A percentile compares a stretch with the other conserved stretches of the same genome.
Conservation (phyloP, 352 stramenopile genomes). For the Globisporangium nodosum region DNA sequence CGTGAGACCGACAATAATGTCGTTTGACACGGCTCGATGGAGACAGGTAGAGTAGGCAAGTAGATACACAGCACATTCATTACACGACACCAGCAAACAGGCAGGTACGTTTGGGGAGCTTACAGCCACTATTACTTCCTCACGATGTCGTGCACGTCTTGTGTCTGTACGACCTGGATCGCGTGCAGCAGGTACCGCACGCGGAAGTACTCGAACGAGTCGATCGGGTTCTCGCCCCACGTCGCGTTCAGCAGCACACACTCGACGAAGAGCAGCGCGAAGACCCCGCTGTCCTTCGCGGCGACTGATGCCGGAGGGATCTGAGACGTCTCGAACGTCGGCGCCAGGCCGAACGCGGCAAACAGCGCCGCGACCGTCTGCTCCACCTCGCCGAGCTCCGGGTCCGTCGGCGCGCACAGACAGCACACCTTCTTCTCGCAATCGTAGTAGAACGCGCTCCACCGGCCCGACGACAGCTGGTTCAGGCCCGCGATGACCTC, state of each 20-base stretch:
- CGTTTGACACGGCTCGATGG: no score
- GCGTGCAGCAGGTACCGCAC: slow-evolving; percentile 7
- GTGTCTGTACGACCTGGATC: no score
- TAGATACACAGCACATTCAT: no score
- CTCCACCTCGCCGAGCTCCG: not conserved
- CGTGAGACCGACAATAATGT: no score
- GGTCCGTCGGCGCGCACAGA: not conserved
- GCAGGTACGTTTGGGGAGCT: no score
- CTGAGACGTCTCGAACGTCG: not conserved
- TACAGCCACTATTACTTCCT: no score
- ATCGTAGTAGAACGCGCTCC: slow-evolving; percentile 1
- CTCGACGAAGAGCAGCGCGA: slow-evolving; percentile 11
- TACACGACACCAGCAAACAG: no score
- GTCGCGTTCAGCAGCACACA: not conserved
- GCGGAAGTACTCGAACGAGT: slow-evolving; percentile 9
- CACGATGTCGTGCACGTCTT: no score
- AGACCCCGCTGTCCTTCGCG: slow-evolving; percentile 4
- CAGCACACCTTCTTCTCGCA: not conserved
- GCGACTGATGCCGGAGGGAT: not conserved
- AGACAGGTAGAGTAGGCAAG: no score
- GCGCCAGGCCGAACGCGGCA: not conserved
- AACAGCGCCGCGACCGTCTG: not conserved
- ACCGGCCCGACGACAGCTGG: slow-evolving; percentile 1
- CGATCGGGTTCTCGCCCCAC: not conserved
- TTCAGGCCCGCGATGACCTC: not conserved